Percentiles rank a stretch among this genome's conserved stretches.
Evolutionary conservation across 2,329 filamentous ascomycete genomes (phyloP).

Genomic region (Scorias spongiosa): DNA sequence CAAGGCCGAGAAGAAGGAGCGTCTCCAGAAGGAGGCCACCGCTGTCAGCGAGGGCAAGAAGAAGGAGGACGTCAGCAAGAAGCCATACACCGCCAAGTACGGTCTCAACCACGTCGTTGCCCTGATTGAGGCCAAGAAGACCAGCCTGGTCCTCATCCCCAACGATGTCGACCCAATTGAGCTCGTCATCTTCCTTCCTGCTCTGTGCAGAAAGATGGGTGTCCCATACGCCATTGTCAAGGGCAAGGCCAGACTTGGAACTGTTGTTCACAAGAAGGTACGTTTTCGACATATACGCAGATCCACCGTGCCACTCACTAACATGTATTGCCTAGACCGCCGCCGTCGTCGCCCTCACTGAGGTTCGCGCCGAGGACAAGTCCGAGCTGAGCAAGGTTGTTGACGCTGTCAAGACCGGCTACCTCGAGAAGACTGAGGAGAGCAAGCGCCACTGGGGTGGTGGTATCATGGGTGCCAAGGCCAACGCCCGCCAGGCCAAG

Average conservation of each 20-base stretch:
- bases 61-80: constrained; percentile 99
- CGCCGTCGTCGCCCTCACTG: constrained; percentile 86
- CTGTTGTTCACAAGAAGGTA: constrained; percentile 99
- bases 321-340: constrained; percentile 49
- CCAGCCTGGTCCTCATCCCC: constrained; percentile 89
- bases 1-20: constrained; percentile 99
- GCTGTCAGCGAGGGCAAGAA: constrained; percentile 98
- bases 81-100: constrained; percentile 99
- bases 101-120: constrained; percentile 98
- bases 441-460: constrained; percentile 91
- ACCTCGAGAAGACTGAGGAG: constrained; percentile 89
- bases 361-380: constrained; percentile 98
- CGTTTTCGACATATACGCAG: not conserved
- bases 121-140: constrained; percentile 99
- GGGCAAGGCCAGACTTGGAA: constrained; percentile 98
- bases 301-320: too few species aligned
- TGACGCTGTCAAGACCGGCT: constrained; percentile 93
- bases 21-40: constrained; percentile 93
- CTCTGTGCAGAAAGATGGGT: constrained; percentile 99
- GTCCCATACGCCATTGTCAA: constrained; percentile 98
- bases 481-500: constrained; percentile 62
- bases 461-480: constrained; percentile 98
- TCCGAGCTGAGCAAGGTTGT: constrained; percentile 92
- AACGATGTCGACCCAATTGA: constrained; percentile 99
- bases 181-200: constrained; percentile 96